Conservation (phyloP, 257 asterid species). For the Leptodermis oblonga region DNA sequence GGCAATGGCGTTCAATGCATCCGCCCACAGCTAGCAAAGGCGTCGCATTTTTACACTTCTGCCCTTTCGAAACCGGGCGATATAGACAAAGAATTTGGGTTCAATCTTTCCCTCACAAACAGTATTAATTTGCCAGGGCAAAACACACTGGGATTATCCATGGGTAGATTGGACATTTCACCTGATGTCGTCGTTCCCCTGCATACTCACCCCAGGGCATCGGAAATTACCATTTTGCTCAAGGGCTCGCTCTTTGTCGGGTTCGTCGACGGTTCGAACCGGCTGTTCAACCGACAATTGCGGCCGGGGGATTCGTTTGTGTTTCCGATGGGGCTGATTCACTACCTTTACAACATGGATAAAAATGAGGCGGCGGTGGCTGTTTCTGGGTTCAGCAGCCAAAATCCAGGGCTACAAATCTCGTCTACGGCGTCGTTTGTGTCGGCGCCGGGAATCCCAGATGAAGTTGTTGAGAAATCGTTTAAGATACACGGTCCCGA, state of each 20-base stretch:
- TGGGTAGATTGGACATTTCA: slow-evolving; percentile 55
- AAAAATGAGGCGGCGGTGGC: slow-evolving; percentile 24
- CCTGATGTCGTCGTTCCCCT: slow-evolving; percentile 46
- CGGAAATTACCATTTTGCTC: slow-evolving; percentile 50
- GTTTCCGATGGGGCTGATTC: slow-evolving; percentile 52
- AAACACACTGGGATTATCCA: slow-evolving; percentile 55
- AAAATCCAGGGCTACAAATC: slow-evolving; percentile 51
- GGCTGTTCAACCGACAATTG: slow-evolving; percentile 34
- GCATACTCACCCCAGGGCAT: slow-evolving; percentile 70
- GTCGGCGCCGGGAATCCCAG: slow-evolving; percentile 25
- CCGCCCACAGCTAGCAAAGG: slow-evolving; percentile 30
- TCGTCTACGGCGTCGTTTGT: slow-evolving; percentile 31
- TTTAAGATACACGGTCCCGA: slow-evolving; percentile 40
- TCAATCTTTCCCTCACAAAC: slow-evolving; percentile 41
- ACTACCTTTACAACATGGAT: slow-evolving; percentile 43
- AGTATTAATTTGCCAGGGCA: slow-evolving; percentile 31
- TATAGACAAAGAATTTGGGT: slow-evolving; percentile 30
- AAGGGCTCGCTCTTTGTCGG: slow-evolving; percentile 60
- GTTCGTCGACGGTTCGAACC: slow-evolving; percentile 44
- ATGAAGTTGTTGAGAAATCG: slow-evolving; percentile 38
- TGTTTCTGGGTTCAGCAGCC: slow-evolving; percentile 55
- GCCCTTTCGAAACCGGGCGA: slow-evolving; percentile 42
- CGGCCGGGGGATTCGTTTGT: slow-evolving; percentile 49
- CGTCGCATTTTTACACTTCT: slow-evolving; percentile 54
- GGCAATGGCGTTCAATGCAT: slow-evolving; percentile 49